A percentile compares a stretch with the other conserved stretches of the same genome.
Evolutionary conservation across 73 alveolate genomes (phyloP).

Genomic region (Symbiodinium natans): DNA sequence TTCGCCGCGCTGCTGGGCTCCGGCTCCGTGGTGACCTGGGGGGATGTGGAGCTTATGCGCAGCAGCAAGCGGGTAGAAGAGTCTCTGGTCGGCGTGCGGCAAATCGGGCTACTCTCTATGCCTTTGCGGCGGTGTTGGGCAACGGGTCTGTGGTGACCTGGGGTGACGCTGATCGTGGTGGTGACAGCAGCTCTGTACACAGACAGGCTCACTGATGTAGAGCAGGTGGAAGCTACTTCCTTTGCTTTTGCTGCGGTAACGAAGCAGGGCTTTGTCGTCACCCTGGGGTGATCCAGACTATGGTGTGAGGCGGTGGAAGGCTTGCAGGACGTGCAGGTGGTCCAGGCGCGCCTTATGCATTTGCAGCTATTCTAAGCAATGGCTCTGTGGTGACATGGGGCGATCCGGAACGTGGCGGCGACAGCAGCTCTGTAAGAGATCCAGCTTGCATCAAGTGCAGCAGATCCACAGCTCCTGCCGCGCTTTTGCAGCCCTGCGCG

Average conservation of each 20-base stretch:
- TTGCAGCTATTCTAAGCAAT: neutral
- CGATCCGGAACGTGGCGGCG: neutral
- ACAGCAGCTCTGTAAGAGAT: neutral
- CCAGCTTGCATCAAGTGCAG: neutral
- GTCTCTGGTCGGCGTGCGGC: neutral
- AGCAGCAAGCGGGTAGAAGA: neutral
- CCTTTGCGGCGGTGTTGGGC: neutral
- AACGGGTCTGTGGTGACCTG: neutral
- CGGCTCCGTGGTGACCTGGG: neutral
- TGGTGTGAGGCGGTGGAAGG: neutral
- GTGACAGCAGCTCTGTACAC: neutral
- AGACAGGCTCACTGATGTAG: neutral
- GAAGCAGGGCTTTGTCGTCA: neutral
- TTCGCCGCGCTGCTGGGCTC: neutral
- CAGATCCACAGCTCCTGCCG: neutral
- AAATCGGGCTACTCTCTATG: neutral
- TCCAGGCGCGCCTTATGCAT: constrained; percentile 1
- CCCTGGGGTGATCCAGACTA: constrained; percentile 2
- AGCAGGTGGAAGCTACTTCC: neutral
- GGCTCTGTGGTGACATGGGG: neutral
- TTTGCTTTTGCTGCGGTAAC: neutral
- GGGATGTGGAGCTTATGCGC: neutral
- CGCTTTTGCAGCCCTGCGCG: neutral
- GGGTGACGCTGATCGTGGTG: constrained; percentile 7
- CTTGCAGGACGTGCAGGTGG: neutral